A percentile compares a stretch with the other conserved stretches of the same genome.
phyloP scores from a whole-genome alignment of 2,329 filamentous ascomycete species.

The Cladosporium sp. region DNA sequence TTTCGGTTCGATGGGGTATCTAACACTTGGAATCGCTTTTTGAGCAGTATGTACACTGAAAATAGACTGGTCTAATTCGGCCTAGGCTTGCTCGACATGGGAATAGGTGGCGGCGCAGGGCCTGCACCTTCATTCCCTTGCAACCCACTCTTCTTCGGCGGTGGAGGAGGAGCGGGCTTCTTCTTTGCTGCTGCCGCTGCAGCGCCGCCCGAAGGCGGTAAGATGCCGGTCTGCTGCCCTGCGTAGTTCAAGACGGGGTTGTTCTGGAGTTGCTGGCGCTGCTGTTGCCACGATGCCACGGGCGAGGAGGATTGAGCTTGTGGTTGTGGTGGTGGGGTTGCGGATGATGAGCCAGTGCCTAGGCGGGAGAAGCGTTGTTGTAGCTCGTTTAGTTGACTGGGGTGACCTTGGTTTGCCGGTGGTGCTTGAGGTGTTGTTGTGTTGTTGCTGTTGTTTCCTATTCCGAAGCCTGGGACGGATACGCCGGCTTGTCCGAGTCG shows the following conservation, averaged over 20 bases:
- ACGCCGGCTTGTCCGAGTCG: constrained; percentile 71
- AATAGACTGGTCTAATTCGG: constrained; percentile 13
- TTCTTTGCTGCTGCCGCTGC: constrained; percentile 39
- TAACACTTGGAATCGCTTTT: no score
- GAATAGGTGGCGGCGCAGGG: constrained; percentile 51
- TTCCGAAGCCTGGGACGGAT: constrained; percentile 73
- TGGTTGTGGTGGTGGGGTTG: constrained; percentile 6
- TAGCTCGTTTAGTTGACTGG: constrained; percentile 58
- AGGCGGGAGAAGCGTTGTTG: constrained; percentile 59
- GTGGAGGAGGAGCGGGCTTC: constrained; percentile 53
- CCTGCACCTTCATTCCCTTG: constrained; percentile 34
- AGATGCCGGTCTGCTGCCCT: constrained; percentile 42
- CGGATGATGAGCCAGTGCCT: constrained; percentile 30
- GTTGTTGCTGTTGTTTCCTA: constrained; percentile 49
- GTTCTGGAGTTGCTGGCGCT: constrained; percentile 33
- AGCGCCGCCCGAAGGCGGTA: constrained; percentile 24
- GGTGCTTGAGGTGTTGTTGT: constrained; percentile 20
- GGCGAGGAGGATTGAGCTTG: constrained; percentile 23
- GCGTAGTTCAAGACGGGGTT: constrained; percentile 20
- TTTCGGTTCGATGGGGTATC: no score
- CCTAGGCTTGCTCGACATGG: constrained; percentile 54
- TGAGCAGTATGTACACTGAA: no score
- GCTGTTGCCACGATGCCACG: constrained; percentile 61
- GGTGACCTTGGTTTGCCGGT: constrained; percentile 18
- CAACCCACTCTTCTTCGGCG: constrained; percentile 53